Percentiles rank a stretch among this genome's conserved stretches.
Conservation (phyloP, 129 eudicot species). For the Apium graveolens region DNA sequence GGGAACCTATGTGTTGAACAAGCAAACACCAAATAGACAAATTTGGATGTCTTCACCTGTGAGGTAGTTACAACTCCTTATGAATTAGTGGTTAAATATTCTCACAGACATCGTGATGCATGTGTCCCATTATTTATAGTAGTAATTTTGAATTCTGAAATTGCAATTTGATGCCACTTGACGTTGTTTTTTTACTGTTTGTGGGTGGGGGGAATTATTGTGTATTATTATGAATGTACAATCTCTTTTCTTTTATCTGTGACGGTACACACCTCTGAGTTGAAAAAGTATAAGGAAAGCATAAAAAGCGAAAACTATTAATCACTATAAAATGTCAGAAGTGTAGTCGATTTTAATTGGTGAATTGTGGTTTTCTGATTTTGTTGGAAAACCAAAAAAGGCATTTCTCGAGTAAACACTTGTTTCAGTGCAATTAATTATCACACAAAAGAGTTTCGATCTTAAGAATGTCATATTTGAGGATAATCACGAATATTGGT, state of each 20-base stretch:
- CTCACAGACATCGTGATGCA: background rate
- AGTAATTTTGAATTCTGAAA: background rate
- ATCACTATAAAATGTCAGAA: background rate
- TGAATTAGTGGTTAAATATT: background rate
- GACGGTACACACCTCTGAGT: background rate
- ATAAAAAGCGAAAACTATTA: background rate
- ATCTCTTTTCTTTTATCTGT: background rate
- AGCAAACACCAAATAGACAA: conserved; percentile 96
- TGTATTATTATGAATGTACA: background rate
- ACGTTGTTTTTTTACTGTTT: too few species aligned
- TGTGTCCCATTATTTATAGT: background rate
- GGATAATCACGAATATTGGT: background rate
- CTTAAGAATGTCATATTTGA: background rate
- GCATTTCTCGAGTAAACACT: background rate
- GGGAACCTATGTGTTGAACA: conserved; percentile 95
- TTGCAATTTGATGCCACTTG: background rate
- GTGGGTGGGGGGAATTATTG: background rate
- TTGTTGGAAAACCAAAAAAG: background rate
- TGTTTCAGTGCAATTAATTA: background rate
- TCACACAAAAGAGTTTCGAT: background rate
- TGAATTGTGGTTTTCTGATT: background rate
- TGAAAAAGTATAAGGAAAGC: background rate
- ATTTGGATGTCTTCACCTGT: conserved; percentile 99
- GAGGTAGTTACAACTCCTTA: conserved; percentile 46
- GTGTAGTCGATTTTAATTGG: background rate